Percentiles rank a stretch among this genome's conserved stretches.
These are phyloP conservation scores for Dactylellina sp. DNA, from an alignment of 2,329 filamentous ascomycete genomes.

Conservation along the genomic window DNA sequence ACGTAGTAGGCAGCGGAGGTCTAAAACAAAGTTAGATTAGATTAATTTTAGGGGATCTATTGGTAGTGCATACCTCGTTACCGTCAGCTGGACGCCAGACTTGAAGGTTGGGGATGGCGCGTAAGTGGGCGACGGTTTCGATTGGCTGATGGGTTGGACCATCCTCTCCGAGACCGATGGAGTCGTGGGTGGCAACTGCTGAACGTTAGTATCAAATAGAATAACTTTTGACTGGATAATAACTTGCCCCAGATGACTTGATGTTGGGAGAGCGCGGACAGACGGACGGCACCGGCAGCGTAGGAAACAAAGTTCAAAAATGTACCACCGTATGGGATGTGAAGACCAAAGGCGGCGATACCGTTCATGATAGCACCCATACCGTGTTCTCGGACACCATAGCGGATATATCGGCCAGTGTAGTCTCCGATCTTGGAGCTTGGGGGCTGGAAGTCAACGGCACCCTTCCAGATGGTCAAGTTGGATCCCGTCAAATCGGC, in stretches of 20 bases:
- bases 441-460: slow-evolving; percentile 96
- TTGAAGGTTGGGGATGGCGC: slow-evolving; percentile 98
- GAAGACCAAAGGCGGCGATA: slow-evolving; percentile 90
- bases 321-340: slow-evolving; percentile 88
- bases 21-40: slow-evolving; percentile 74
- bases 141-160: slow-evolving; percentile 99
- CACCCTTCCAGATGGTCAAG: slow-evolving; percentile 97
- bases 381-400: slow-evolving; percentile 90
- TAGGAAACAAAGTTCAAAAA: slow-evolving; percentile 99
- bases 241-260: slow-evolving; percentile 79
- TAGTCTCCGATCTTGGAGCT: slow-evolving; percentile 87
- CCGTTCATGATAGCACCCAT: slow-evolving; percentile 97
- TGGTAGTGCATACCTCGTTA: slow-evolving; percentile 57
- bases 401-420: slow-evolving; percentile 89
- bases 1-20: slow-evolving; percentile 97
- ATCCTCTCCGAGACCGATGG: slow-evolving; percentile 98
- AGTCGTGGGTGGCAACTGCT: slow-evolving; percentile 63
- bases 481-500: slow-evolving; percentile 98
- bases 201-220: slow-evolving; percentile 65
- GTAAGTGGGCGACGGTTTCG: slow-evolving; percentile 98
- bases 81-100: slow-evolving; percentile 98
- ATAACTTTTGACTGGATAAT: slow-evolving; percentile 75
- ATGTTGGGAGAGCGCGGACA: slow-evolving; percentile 89
- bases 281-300: slow-evolving; percentile 91
- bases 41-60: not conserved